Conservation (phyloP, 1,284 basidiomycete genomes). For the Marasmius fiardii region DNA sequence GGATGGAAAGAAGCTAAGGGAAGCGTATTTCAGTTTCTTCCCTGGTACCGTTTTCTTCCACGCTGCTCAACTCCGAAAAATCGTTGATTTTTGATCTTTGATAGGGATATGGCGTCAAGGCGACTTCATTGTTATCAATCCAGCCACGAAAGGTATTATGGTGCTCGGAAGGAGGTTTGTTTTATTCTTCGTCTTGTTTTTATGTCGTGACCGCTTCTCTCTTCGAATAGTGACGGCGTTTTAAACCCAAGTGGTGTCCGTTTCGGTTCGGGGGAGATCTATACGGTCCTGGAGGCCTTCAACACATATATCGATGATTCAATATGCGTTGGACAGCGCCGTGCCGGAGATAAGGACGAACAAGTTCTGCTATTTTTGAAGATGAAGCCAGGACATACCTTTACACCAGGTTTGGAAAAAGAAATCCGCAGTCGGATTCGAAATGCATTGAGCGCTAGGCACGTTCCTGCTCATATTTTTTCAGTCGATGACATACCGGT, state of each 20-base stretch:
- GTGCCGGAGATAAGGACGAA: constrained; percentile 73
- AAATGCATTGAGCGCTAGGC: constrained; percentile 65
- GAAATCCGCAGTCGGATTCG: constrained; percentile 60
- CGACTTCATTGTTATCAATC: constrained; percentile 66
- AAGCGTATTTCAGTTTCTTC: constrained; percentile 75
- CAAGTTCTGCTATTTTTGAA: constrained; percentile 85
- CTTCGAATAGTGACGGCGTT: constrained; percentile 55
- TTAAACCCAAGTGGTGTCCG: constrained; percentile 85
- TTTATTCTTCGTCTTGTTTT: not conserved
- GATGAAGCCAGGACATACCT: constrained; percentile 53
- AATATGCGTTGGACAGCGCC: constrained; percentile 80
- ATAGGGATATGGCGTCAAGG: constrained; percentile 66
- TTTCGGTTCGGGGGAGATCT: constrained; percentile 88
- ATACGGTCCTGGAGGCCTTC: constrained; percentile 72
- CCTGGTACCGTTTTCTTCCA: constrained; percentile 37
- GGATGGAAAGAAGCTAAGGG: constrained; percentile 58
- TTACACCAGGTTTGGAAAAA: constrained; percentile 45
- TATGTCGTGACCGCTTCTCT: not conserved
- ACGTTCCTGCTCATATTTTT: constrained; percentile 69
- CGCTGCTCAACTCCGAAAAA: not conserved
- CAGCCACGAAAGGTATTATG: constrained; percentile 55
- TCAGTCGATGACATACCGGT: constrained; percentile 64
- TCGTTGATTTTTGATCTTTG: not conserved
- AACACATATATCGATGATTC: constrained; percentile 60
- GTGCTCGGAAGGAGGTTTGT: constrained; percentile 60